Conservation (phyloP, 2,329 filamentous ascomycete species). For the Corniculantispora saksenae region DNA sequence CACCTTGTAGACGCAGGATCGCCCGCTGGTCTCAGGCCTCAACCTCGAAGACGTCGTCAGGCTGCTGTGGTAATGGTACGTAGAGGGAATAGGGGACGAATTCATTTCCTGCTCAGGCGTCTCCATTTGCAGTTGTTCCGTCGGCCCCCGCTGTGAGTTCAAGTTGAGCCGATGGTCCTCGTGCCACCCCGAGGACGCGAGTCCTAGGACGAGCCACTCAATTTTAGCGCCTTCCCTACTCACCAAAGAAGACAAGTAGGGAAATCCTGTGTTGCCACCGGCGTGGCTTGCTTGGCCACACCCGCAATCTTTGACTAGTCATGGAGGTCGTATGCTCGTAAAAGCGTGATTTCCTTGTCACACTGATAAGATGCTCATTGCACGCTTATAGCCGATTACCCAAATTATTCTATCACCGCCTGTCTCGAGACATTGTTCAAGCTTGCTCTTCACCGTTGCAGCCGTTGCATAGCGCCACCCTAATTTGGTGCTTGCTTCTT, state of each 20-base stretch:
- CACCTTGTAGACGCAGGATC: not conserved
- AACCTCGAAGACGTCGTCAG: not conserved
- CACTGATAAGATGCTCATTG: not conserved
- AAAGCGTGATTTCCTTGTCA: not conserved
- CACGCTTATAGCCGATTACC: not conserved
- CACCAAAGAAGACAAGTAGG: not conserved
- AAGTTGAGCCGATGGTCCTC: not conserved
- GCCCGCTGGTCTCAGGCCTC: not conserved
- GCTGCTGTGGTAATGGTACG: not conserved
- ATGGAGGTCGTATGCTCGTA: constrained; percentile 10
- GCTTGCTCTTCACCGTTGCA: not conserved
- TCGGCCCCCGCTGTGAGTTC: not conserved
- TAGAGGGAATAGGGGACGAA: not conserved
- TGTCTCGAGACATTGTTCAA: not conserved
- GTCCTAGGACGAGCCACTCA: not conserved
- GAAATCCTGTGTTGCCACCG: not conserved
- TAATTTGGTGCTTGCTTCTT: not conserved
- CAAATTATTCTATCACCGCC: no score
- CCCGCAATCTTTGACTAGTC: not conserved
- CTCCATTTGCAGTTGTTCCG: not conserved
- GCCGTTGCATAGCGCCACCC: not conserved
- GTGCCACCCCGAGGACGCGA: constrained; percentile 2
- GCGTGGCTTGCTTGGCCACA: not conserved
- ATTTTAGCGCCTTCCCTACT: not conserved
- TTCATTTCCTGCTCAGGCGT: no score